Evolutionary conservation across 148 eudicot genomes (phyloP).

Genomic region (Cornus controversa): DNA sequence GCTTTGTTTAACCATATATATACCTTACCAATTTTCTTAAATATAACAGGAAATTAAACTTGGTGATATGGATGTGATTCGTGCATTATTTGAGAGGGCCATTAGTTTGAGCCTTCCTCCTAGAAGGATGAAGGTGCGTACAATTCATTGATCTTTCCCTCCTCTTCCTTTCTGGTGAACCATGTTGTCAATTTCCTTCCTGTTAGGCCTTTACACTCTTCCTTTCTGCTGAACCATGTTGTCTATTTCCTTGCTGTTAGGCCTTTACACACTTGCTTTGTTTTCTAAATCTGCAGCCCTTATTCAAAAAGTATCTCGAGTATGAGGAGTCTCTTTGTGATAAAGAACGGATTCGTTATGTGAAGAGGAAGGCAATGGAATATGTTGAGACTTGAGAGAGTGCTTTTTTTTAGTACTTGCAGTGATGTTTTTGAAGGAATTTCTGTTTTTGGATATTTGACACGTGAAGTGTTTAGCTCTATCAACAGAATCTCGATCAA

Average conservation of each 20-base stretch:
- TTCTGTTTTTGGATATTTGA: not conserved
- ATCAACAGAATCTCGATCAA: too few species aligned
- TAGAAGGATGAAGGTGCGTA: conserved; percentile 76
- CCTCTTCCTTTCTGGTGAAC: not conserved
- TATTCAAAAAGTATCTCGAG: conserved; percentile 78
- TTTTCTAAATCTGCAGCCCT: conserved; percentile 50
- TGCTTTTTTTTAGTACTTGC: conserved; percentile 21
- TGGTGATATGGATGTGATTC: conserved; percentile 70
- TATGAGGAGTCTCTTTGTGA: conserved; percentile 73
- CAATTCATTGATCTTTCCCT: not conserved
- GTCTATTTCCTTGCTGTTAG: not conserved
- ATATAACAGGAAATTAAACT: conserved; percentile 69
- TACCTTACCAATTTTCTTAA: not conserved
- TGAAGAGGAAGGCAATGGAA: conserved; percentile 65
- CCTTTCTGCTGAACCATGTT: not conserved
- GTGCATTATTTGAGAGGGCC: conserved; percentile 77
- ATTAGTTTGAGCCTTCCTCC: conserved; percentile 79
- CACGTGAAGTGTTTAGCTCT: not conserved
- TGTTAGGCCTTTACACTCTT: not conserved
- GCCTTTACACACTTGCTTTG: conserved; percentile 3
- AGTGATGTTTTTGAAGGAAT: too few species aligned
- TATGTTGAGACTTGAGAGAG: conserved; percentile 56
- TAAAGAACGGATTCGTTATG: conserved; percentile 58
- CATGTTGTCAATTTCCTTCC: not conserved
- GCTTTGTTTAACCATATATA: not conserved